Evolutionary conservation across 805 yeast species (phyloP).

Genomic region (Candida nanaspora): DNA sequence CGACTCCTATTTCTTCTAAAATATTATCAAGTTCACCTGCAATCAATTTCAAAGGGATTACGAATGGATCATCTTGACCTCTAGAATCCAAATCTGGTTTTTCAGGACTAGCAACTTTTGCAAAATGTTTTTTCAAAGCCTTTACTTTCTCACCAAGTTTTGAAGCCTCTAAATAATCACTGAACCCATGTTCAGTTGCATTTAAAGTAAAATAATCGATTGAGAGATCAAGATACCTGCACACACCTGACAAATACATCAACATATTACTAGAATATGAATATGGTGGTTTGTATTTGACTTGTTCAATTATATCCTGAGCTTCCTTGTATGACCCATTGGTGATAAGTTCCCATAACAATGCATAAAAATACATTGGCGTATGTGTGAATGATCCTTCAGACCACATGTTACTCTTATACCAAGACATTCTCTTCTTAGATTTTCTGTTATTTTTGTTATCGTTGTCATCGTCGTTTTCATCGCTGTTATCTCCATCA

Average conservation of each 20-base stretch:
- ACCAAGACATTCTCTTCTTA: conserved; percentile 1
- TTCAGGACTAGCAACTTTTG: neutral
- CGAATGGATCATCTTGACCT: neutral
- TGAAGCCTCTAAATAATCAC: neutral
- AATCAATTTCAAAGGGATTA: neutral
- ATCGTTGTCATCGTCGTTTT: neutral
- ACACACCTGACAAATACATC: neutral
- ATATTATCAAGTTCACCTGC: neutral
- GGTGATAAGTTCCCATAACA: conserved; percentile 35
- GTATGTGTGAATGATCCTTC: conserved; percentile 32
- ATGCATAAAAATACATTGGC: conserved; percentile 33
- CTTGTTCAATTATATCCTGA: conserved; percentile 27
- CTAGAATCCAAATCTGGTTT: neutral
- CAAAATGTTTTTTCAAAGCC: neutral
- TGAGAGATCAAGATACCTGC: neutral
- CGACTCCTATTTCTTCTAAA: neutral
- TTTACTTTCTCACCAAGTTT: neutral
- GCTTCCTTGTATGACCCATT: conserved; percentile 29
- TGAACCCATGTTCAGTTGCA: too few species aligned
- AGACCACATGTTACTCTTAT: conserved; percentile 24
- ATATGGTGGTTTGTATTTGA: conserved; percentile 36
- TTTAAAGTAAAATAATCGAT: neutral
- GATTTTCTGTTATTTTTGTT: neutral
- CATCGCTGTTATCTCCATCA: neutral
- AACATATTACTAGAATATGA: conserved; percentile 21